Evolutionary conservation across 306 rosid species (phyloP), one percentile per base, ranked within the genome.

Genomic region (Citrullus amarus): DNA sequence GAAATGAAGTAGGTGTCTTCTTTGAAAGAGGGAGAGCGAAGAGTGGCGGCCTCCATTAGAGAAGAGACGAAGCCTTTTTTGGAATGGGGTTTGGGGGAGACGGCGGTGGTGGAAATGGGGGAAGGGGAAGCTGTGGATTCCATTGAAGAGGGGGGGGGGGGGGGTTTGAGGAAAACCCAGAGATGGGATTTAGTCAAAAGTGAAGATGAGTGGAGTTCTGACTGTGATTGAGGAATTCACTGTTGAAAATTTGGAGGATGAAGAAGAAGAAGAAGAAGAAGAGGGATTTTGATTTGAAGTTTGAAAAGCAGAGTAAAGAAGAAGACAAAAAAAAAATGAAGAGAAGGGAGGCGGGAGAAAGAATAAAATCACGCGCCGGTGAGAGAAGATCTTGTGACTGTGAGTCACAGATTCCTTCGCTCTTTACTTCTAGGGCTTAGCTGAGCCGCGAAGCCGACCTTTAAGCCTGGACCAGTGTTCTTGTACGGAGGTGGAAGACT

Each of bases 1-100:
- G 96, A 86, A 4, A 88, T 80, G 13, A 86, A 81, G 85, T 95
- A 95, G 17, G 86, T 84, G 86, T 95, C 97, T 82, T 95, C 97
- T 75, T 86, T 87, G 90, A 91, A 95, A 6, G 97, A 91, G 8
- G 91, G 85, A 4, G 92, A 69, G 8, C 86, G 86, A 41, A 88
- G 85, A 0, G 89, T 78, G 1, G 96, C 82, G 28, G 89, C 86
- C 25, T 87, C 90, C 90, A 89, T 91, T 70, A 95, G 80, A 38
- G 99, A 70, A 0, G 93, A 61, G 44, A 91, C 91, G n/a, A 95
- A 80, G 91, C 88, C 81, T 78, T 87, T 95, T 87, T 86, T 95
- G 85, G 18, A 81, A 83, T 72, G 88, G 85, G 72, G 86, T 44
- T 69, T 78, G 80, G 36, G 82, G 91, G 50, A 46, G 51, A 11